phyloP scores from a whole-genome alignment of 257 asterid genomes.

The Phtheirospermum japonicum region DNA sequence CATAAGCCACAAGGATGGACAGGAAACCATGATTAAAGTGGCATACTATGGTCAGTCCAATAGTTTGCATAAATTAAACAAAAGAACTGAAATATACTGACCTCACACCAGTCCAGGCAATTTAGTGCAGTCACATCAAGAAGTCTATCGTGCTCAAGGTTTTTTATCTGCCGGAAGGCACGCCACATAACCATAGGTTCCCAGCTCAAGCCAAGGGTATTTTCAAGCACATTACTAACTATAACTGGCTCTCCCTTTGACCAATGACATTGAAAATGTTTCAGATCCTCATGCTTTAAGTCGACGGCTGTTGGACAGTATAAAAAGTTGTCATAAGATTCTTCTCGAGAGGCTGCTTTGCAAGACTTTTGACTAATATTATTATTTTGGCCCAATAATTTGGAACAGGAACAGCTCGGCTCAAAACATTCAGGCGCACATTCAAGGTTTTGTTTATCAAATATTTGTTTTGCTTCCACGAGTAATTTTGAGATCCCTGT shows the following conservation, averaged over 20 bases:
- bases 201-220: slow-evolving; percentile 72
- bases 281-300: slow-evolving; percentile 37
- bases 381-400: slow-evolving; percentile 7
- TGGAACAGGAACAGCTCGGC: slow-evolving; percentile 38
- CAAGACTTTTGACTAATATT: slow-evolving; percentile 13
- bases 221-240: slow-evolving; percentile 54
- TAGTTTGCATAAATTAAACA: not conserved
- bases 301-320: slow-evolving; percentile 58
- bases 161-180: slow-evolving; percentile 52
- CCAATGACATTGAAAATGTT: slow-evolving; percentile 66
- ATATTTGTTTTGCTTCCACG: slow-evolving; percentile 37
- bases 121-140: slow-evolving; percentile 48
- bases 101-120: slow-evolving; percentile 82
- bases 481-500: slow-evolving; percentile 38
- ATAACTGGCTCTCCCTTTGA: slow-evolving; percentile 63
- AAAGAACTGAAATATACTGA: slow-evolving; percentile 27
- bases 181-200: slow-evolving; percentile 94
- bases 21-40: no score
- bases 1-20: no score
- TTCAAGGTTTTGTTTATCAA: slow-evolving; percentile 19
- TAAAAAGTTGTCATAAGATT: slow-evolving; percentile 44
- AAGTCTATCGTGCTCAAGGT: slow-evolving; percentile 33
- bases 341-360: slow-evolving; percentile 52
- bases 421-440: slow-evolving; percentile 20
- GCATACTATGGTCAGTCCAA: no score